Evolutionary conservation across 148 eudicot genomes (phyloP).

Genomic region (Amaranthus cruentus): DNA sequence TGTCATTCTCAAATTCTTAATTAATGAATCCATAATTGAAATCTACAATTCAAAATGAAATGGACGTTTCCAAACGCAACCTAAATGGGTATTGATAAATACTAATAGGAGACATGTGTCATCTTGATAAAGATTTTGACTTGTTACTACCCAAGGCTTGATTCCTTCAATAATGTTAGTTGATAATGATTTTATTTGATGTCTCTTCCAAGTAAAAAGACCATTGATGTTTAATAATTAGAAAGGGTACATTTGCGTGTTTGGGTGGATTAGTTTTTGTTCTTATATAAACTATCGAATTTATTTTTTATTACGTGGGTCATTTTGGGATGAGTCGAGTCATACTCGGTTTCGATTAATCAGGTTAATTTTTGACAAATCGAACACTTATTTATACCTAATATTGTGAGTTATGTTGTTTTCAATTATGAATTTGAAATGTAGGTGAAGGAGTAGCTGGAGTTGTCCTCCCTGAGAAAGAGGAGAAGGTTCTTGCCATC

Average conservation of each 20-base stretch:
- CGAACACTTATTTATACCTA: background rate
- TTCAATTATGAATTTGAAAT: background rate
- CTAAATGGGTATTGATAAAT: too few species aligned
- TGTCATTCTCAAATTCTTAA: too few species aligned
- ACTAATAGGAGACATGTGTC: background rate
- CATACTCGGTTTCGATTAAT: background rate
- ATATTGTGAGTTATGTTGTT: background rate
- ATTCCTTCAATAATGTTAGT: background rate
- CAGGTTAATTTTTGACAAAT: background rate
- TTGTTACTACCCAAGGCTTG: background rate
- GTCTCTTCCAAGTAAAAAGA: background rate
- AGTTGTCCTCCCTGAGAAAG: slow-evolving; percentile 79
- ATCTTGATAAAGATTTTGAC: background rate
- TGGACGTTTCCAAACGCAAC: too few species aligned
- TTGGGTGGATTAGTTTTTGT: too few species aligned
- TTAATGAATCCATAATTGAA: too few species aligned
- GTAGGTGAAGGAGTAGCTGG: slow-evolving; percentile 79
- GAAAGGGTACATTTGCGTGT: too few species aligned
- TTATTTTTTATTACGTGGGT: too few species aligned
- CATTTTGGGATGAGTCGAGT: too few species aligned
- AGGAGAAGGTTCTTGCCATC: slow-evolving; percentile 74
- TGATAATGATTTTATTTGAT: background rate
- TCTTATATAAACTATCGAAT: too few species aligned
- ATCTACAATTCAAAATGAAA: too few species aligned
- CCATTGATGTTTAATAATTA: background rate